Conservation (phyloP, 2,329 filamentous ascomycete genomes). For the Calonectria naviculata region DNA sequence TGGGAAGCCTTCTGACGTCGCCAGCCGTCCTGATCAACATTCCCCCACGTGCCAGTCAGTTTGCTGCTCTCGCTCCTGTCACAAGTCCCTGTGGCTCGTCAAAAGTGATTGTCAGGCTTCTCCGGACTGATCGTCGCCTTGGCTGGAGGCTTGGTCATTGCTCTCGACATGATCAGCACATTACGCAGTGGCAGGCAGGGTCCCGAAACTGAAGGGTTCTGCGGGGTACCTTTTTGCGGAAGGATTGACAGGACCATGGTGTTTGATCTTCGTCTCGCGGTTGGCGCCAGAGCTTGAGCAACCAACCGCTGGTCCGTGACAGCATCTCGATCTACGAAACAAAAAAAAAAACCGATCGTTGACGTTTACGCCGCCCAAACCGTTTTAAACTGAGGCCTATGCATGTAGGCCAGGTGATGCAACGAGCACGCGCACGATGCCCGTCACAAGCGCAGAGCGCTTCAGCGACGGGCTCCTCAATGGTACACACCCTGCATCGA, state of each 20-base stretch:
- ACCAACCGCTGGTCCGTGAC: slow-evolving; percentile 11
- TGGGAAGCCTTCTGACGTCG: slow-evolving; percentile 32
- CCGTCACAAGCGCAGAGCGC: not conserved
- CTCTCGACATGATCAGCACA: not conserved
- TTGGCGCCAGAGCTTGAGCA: slow-evolving; percentile 7
- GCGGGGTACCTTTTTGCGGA: slow-evolving; percentile 13
- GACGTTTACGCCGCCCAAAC: slow-evolving; percentile 8
- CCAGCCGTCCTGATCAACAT: slow-evolving; percentile 12
- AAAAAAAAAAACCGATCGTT: not conserved
- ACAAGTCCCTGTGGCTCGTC: not conserved
- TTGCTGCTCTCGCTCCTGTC: not conserved
- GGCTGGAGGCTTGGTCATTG: not conserved
- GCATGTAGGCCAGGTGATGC: not conserved
- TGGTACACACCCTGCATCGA: slow-evolving; percentile 11
- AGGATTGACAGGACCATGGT: slow-evolving; percentile 30
- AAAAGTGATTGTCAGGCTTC: not conserved
- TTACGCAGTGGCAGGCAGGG: slow-evolving; percentile 5
- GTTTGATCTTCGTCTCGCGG: slow-evolving; percentile 35
- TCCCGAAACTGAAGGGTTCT: slow-evolving; percentile 27
- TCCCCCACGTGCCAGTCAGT: slow-evolving; percentile 28
- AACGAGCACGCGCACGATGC: not conserved
- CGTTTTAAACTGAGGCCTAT: slow-evolving; percentile 37
- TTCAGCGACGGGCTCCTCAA: not conserved
- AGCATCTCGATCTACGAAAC: slow-evolving; percentile 24
- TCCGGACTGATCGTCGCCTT: slow-evolving; percentile 10